Evolutionary conservation across 306 rosid species (phyloP).

Genomic region (Inga laurina): DNA sequence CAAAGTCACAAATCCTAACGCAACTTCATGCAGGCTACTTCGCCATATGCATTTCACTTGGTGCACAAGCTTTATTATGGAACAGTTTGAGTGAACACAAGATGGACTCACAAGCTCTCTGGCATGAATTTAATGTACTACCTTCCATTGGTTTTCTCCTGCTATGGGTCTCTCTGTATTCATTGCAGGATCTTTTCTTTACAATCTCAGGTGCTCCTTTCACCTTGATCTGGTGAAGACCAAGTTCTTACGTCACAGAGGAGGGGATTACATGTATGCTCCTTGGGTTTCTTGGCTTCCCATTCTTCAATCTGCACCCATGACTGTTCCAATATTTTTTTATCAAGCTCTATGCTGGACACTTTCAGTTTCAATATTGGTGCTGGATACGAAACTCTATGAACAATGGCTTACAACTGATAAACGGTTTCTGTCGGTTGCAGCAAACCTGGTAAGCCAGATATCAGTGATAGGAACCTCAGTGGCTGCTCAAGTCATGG

Average conservation of each 20-base stretch:
- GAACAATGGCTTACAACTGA: conserved; percentile 59
- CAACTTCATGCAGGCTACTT: conserved; percentile 53
- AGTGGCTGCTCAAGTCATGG: conserved; percentile 46
- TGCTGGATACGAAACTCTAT: conserved; percentile 48
- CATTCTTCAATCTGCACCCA: conserved; percentile 55
- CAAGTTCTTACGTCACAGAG: conserved; percentile 49
- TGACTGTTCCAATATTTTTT: conserved; percentile 8
- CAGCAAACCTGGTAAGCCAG: conserved; percentile 54
- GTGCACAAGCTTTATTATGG: conserved; percentile 58
- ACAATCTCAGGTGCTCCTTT: conserved; percentile 45
- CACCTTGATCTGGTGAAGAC: conserved; percentile 44
- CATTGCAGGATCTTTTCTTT: conserved; percentile 39
- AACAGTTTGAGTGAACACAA: conserved; percentile 46
- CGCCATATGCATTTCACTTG: conserved; percentile 49
- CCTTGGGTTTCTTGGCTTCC: conserved; percentile 67
- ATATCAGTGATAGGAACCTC: conserved; percentile 55
- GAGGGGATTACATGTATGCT: conserved; percentile 47
- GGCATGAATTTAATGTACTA: conserved; percentile 33
- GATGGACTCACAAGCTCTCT: conserved; percentile 29
- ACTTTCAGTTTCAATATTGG: conserved; percentile 39
- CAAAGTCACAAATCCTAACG: conserved; percentile 29
- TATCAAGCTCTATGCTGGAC: conserved; percentile 37
- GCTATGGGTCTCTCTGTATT: conserved; percentile 47
- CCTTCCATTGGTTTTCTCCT: conserved; percentile 40
- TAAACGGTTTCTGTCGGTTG: conserved; percentile 45